Conservation (phyloP, 2,329 filamentous ascomycete genomes). For the Cladosporium halotolerans region DNA sequence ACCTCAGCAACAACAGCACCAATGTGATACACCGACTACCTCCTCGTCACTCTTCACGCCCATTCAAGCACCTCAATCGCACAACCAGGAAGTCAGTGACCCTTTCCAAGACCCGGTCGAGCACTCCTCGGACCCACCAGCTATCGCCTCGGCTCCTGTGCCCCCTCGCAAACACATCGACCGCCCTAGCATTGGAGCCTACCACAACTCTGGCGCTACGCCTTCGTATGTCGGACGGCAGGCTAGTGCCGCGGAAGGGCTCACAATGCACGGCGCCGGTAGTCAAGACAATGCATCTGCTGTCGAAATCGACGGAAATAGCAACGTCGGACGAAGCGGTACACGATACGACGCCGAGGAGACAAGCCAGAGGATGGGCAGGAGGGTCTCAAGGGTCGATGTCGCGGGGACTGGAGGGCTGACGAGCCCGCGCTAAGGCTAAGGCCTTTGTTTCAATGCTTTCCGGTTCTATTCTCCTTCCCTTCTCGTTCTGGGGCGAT, state of each 20-base stretch:
- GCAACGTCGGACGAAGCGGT: slow-evolving; percentile 13
- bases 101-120: slow-evolving; percentile 40
- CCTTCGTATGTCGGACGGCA: slow-evolving; percentile 40
- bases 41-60: slow-evolving; percentile 11
- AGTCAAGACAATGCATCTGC: slow-evolving; percentile 1
- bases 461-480: neutral
- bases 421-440: neutral
- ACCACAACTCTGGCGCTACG: slow-evolving; percentile 29
- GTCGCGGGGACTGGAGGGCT: slow-evolving; percentile 13
- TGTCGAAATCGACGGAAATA: slow-evolving; percentile 18
- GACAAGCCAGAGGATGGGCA: neutral
- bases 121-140: slow-evolving; percentile 27
- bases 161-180: slow-evolving; percentile 6
- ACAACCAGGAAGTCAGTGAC: slow-evolving; percentile 24
- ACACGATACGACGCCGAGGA: slow-evolving; percentile 2
- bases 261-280: slow-evolving; percentile 42
- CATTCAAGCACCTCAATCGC: slow-evolving; percentile 8
- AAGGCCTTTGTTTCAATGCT: neutral
- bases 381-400: slow-evolving; percentile 12
- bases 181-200: slow-evolving; percentile 24
- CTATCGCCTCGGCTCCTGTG: slow-evolving; percentile 10
- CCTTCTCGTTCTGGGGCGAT: neutral
- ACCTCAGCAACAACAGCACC: slow-evolving; percentile 4
- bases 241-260: slow-evolving; percentile 36
- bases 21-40: slow-evolving; percentile 9